phyloP scores from a whole-genome alignment of 140 eudicot genomes.

The Anethum foeniculum region DNA sequence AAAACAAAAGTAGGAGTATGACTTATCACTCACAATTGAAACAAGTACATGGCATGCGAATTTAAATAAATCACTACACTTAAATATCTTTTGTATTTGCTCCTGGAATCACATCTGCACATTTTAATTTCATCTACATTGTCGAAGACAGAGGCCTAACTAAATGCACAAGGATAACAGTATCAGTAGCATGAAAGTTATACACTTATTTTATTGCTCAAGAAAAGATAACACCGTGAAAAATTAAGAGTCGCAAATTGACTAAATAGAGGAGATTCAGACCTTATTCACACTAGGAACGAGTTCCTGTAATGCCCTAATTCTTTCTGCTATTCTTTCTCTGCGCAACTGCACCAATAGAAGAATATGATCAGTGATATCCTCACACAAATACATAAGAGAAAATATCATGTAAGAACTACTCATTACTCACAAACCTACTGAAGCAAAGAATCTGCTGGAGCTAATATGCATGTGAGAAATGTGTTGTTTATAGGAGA shows the following conservation, averaged over 20 bases:
- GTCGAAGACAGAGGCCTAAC: background rate
- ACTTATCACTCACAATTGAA: background rate
- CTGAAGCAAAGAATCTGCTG: background rate
- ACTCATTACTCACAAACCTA: background rate
- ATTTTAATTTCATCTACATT: background rate
- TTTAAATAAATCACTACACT: background rate
- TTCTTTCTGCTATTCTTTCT: constrained; percentile 90
- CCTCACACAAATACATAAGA: background rate
- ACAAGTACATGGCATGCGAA: background rate
- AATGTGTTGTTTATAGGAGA: background rate
- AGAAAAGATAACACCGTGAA: background rate
- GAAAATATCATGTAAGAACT: background rate
- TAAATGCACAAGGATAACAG: background rate
- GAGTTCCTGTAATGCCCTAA: constrained; percentile 91
- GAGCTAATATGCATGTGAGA: background rate
- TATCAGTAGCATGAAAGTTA: background rate
- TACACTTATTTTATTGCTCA: background rate
- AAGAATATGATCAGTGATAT: background rate
- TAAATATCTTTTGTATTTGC: background rate
- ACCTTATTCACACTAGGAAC: constrained; percentile 99
- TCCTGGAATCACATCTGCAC: no score
- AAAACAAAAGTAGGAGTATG: no score
- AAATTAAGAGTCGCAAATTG: background rate
- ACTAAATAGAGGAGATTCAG: constrained; percentile 10
- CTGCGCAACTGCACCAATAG: constrained; percentile 65